Evolutionary conservation across 768 basidiomycete species (phyloP), one percentile per base, ranked within the genome.

Genomic region (Lentinula detonsa): DNA sequence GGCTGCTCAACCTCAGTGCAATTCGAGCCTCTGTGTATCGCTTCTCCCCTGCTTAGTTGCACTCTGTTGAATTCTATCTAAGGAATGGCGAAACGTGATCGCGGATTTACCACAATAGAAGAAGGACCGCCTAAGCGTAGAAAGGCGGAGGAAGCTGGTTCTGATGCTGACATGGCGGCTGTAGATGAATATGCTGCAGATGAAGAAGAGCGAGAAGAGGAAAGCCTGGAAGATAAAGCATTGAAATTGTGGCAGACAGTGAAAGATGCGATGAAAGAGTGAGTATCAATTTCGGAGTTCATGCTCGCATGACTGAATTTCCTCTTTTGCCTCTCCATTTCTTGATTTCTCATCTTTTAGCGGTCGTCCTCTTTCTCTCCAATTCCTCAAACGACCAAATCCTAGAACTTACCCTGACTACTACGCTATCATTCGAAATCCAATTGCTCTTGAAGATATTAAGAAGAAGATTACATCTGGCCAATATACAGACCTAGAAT

Each of bases 361-460:
- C 63, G 90, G 87, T 66, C 81, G 83, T 62, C 70, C 75, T 65
- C 76, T 90, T 61, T 85, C 88, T 28, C 64, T 75, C 62, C 84
- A 83, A 66, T 94, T 93, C 72, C 70, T 88, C 68, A 82, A 81
- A 61, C 81, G 85, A 65, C 90, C 90, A 18, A 80, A 85, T 48
- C 90, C 86, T 73, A 82, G 85, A 61, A 77, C 78, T 61, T 93
- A 91, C 73, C 84, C 93, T 43, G 94, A 95, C 76, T 98, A 98
- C 74, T 97, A 95, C 73, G 70, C 73, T 23, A 63, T 87, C 65
- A 96, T 95, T 69, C 78, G 85, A 66, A 78, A 83, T 28, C 95
- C 95, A 34, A 92, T 97, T 66, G 87, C 91, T 31, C 78, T 97
- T 55, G 90, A 93, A 48, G 92, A 95, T 64, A 93, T 97, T 76